Conservation (phyloP, 2,329 filamentous ascomycete genomes). For the Cadophora malorum region DNA sequence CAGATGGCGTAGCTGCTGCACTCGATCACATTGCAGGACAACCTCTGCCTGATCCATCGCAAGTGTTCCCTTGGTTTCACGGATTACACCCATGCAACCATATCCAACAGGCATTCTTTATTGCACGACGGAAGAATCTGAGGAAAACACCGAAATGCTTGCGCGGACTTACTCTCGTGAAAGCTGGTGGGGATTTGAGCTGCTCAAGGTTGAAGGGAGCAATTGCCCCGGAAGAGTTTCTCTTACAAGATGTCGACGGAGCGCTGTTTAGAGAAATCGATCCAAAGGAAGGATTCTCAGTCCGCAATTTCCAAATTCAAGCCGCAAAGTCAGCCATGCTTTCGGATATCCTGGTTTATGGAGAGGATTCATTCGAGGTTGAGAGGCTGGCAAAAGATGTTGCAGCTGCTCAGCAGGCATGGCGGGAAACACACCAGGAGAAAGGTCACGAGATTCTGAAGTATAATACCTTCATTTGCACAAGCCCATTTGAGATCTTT, state of each 20-base stretch:
- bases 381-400: constrained; percentile 72
- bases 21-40: constrained; percentile 79
- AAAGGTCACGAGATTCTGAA: constrained; percentile 61
- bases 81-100: constrained; percentile 89
- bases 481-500: constrained; percentile 71
- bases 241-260: constrained; percentile 58
- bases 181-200: constrained; percentile 81
- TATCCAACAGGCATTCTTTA: constrained; percentile 89
- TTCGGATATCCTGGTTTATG: constrained; percentile 93
- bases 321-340: constrained; percentile 84
- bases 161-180: constrained; percentile 83
- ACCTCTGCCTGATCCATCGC: constrained; percentile 81
- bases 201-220: constrained; percentile 84
- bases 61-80: constrained; percentile 96
- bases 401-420: constrained; percentile 76
- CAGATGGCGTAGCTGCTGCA: constrained; percentile 71
- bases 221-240: constrained; percentile 79
- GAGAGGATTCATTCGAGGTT: constrained; percentile 68
- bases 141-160: constrained; percentile 77
- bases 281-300: constrained; percentile 88
- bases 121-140: constrained; percentile 73
- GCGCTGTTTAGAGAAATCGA: constrained; percentile 77
- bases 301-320: constrained; percentile 97
- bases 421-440: constrained; percentile 69
- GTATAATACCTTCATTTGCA: constrained; percentile 85